A percentile compares a stretch with the other conserved stretches of the same genome.
phyloP scores from a whole-genome alignment of 148 eudicot species.

The Silene conica region DNA sequence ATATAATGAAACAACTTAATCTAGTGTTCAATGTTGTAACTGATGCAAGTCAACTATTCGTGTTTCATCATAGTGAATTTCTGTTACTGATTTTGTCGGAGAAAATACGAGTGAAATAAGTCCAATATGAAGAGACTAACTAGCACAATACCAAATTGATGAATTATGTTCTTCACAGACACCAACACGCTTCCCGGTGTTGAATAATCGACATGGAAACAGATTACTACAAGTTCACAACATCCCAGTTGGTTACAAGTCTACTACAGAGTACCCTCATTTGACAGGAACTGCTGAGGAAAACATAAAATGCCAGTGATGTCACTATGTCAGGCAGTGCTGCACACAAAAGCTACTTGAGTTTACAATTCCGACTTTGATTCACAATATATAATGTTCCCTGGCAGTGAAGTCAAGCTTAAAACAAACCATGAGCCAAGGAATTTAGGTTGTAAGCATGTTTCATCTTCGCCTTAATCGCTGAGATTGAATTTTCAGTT shows the following conservation, averaged over 20 bases:
- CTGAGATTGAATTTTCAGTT: neutral
- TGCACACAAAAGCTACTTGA: neutral
- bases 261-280: neutral
- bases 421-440: neutral
- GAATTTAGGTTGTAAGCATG: constrained; percentile 1
- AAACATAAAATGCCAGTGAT: neutral
- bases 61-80: no score
- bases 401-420: neutral
- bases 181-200: neutral
- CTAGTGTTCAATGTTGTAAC: no score
- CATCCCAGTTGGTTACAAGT: neutral
- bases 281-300: no score
- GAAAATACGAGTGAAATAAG: no score
- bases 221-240: neutral
- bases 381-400: neutral
- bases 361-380: neutral
- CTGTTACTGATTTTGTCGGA: no score
- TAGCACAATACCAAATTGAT: no score
- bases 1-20: no score
- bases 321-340: neutral
- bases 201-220: neutral
- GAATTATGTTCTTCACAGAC: no score
- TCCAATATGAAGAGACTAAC: no score
- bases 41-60: no score
- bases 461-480: neutral